Percentiles rank a stretch among this genome's conserved stretches.
phyloP scores from a whole-genome alignment of 441 rosid genomes.

The Jatropha podagrica region DNA sequence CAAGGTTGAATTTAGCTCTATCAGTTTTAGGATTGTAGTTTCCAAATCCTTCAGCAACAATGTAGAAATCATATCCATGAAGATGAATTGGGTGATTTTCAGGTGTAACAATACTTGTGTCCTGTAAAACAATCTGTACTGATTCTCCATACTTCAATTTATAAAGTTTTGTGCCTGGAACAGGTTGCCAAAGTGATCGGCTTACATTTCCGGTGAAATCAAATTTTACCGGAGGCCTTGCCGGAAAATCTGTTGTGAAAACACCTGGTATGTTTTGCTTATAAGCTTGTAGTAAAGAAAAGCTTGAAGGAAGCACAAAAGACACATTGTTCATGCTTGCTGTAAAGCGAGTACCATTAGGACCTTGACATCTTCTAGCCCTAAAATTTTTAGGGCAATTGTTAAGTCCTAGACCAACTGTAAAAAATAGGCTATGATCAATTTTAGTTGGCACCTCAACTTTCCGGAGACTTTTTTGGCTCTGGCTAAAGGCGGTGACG shows the following conservation, averaged over 20 bases:
- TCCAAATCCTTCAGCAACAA: conserved; percentile 80
- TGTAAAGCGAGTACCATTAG: conserved; percentile 82
- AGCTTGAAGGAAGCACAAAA: conserved; percentile 61
- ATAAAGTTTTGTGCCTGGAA: conserved; percentile 63
- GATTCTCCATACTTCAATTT: conserved; percentile 64
- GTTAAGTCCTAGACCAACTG: conserved; percentile 73
- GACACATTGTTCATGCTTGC: conserved; percentile 89
- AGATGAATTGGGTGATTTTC: conserved; percentile 94
- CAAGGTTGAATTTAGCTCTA: conserved; percentile 67
- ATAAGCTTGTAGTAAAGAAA: conserved; percentile 78
- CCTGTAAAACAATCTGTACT: conserved; percentile 85
- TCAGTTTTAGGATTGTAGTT: conserved; percentile 67
- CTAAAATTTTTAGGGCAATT: conserved; percentile 57
- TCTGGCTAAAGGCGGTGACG: conserved; percentile 53
- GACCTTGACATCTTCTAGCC: conserved; percentile 56
- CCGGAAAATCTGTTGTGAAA: conserved; percentile 84
- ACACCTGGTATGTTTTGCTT: conserved; percentile 57
- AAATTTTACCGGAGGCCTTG: conserved; percentile 57
- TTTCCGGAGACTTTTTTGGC: conserved; percentile 47
- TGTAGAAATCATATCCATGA: conserved; percentile 89
- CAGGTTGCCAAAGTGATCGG: conserved; percentile 67
- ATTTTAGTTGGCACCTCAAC: conserved; percentile 67
- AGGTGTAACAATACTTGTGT: conserved; percentile 68
- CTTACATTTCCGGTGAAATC: conserved; percentile 90
- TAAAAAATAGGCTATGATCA: conserved; percentile 68